Conservation (phyloP, 441 rosid genomes). For the Arabidopsis hybrid region DNA sequence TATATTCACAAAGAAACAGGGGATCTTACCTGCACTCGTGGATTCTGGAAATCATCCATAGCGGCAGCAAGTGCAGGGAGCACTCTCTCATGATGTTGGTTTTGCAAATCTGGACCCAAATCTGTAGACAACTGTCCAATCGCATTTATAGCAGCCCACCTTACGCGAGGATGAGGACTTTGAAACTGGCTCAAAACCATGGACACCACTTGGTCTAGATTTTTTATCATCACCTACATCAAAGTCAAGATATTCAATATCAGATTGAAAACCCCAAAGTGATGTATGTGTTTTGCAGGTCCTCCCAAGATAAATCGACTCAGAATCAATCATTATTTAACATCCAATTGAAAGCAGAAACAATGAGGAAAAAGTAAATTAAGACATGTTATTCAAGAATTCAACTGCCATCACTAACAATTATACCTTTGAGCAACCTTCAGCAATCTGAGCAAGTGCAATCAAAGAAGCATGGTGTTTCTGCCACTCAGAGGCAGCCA, state of each 20-base stretch:
- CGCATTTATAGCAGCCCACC: slow-evolving; percentile 98
- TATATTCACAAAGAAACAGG: background rate
- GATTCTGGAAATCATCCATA: slow-evolving; percentile 96
- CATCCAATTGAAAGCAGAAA: background rate
- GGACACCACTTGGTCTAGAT: slow-evolving; percentile 74
- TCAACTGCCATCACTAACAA: background rate
- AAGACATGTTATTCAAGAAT: slow-evolving; percentile 3
- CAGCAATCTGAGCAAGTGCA: slow-evolving; percentile 99
- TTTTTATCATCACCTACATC: slow-evolving; percentile 78
- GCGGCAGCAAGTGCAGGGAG: slow-evolving; percentile 84
- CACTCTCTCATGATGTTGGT: slow-evolving; percentile 77
- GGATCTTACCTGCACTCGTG: slow-evolving; percentile 81
- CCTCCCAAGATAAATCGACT: background rate
- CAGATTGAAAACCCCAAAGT: slow-evolving; percentile 2
- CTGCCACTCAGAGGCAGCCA: slow-evolving; percentile 98
- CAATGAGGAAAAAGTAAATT: background rate
- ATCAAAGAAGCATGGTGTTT: slow-evolving; percentile 97
- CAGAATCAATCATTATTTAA: background rate
- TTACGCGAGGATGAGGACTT: slow-evolving; percentile 88
- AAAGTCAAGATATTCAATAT: slow-evolving; percentile 19
- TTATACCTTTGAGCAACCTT: slow-evolving; percentile 89
- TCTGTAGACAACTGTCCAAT: slow-evolving; percentile 93
- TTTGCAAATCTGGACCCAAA: slow-evolving; percentile 97
- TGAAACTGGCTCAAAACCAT: slow-evolving; percentile 86
- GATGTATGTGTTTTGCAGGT: background rate